Evolutionary conservation across 257 asterid species (phyloP), one percentile per base, ranked within the genome.

Genomic region (Anisodus acutangulus): DNA sequence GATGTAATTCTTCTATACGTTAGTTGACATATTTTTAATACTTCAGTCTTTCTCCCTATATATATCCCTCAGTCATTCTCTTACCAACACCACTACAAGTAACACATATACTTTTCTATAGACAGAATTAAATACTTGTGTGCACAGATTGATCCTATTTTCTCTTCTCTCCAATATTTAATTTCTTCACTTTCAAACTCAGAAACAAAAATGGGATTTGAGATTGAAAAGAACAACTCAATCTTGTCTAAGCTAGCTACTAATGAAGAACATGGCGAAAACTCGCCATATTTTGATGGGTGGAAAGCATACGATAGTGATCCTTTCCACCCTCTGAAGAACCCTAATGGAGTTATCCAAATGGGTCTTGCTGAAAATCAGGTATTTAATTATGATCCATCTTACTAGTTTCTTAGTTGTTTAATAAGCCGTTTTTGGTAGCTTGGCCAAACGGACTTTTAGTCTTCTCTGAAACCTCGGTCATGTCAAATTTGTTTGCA

Each of bases 331-430:
- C 93, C 97, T 62, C 13, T 66, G 4, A 3, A 51, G 8, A 94
- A 95, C 84, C 95, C 92, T 82, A 55, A 86, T 39, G 99, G 99
- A 10, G 97, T 95, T 59, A 92, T 95, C 62, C 99, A 95, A 84
- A 92, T 95, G 98, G 99, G 99, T 7, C 97, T 95, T 16, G 93
- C 99, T 8, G 99, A 95, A 85, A 95, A 95, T 70, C 97, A 90
- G 95, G 98, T 41, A 31, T 31, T 31, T 31, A 31, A 31, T 31
- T 31, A 31, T 31, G 35, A 31, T 31, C 35, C 35, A 31, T 31
- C 35, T 31, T 31, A 31, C 35, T 31, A 31, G 35, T 31, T 31
- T 31, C 35, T 31, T 31, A 31, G 35, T 31, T 31, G 35, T 31
- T 31, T 31, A 31, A 26, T 22, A 63, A 64, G 15, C 3, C 4